Evolutionary conservation across 768 basidiomycete species (phyloP).

Genomic region (Boletus vinaceobasis): DNA sequence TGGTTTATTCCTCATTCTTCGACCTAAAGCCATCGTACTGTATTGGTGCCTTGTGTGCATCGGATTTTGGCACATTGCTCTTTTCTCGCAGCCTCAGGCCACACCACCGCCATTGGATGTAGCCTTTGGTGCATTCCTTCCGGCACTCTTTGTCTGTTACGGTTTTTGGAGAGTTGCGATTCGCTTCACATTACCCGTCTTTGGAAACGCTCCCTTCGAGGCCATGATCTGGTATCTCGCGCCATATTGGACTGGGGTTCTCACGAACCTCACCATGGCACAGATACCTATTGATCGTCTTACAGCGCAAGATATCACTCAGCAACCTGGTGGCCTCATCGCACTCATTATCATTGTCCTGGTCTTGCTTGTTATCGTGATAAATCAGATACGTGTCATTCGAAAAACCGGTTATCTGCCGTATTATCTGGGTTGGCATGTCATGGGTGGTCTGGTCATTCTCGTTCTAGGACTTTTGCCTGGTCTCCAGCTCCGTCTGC

Average conservation of each 20-base stretch:
- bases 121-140: constrained; percentile 78
- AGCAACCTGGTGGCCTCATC: constrained; percentile 63
- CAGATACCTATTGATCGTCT: constrained; percentile 76
- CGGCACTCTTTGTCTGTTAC: constrained; percentile 72
- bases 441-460: constrained; percentile 59
- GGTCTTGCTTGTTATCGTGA: constrained; percentile 52
- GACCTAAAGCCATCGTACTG: constrained; percentile 62
- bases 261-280: constrained; percentile 68
- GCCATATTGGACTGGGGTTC: constrained; percentile 75
- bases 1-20: constrained; percentile 67
- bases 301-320: constrained; percentile 61
- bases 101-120: constrained; percentile 65
- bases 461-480: constrained; percentile 69
- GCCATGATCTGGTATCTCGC: constrained; percentile 68
- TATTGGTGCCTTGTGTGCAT: constrained; percentile 81
- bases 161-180: constrained; percentile 75
- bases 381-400: constrained; percentile 80
- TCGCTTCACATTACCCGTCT: constrained; percentile 70
- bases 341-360: constrained; percentile 68
- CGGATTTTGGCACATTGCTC: constrained; percentile 79
- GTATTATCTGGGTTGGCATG: constrained; percentile 73
- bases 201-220: constrained; percentile 67
- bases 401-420: constrained; percentile 83
- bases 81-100: constrained; percentile 72
- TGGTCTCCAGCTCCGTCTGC: constrained; percentile 64